phyloP scores from a whole-genome alignment of 2,329 filamentous ascomycete species.

The Fusarium euwallaceae region DNA sequence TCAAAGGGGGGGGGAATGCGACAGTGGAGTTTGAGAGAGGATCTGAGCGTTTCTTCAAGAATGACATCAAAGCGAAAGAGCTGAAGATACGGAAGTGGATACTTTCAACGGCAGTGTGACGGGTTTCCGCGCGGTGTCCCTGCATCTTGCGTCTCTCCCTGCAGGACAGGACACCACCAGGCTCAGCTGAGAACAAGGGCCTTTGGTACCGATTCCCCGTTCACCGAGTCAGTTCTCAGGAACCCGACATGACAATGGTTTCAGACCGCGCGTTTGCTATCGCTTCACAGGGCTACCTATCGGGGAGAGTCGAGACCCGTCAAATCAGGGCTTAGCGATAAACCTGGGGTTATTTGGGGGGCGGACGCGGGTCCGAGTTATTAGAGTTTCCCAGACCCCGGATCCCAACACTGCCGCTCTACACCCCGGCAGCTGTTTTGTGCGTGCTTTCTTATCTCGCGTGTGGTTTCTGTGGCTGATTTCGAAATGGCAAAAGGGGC shows the following conservation, averaged over 20 bases:
- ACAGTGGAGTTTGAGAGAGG: background rate
- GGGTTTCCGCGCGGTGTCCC: background rate
- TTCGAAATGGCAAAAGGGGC: background rate
- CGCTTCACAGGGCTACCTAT: background rate
- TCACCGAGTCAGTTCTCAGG: background rate
- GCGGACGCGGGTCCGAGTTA: background rate
- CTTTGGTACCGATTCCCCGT: background rate
- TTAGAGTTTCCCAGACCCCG: background rate
- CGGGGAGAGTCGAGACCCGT: background rate
- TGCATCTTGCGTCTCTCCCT: background rate
- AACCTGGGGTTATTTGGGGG: background rate
- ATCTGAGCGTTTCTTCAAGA: background rate
- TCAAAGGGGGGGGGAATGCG: background rate
- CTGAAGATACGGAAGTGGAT: background rate
- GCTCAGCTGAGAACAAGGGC: background rate
- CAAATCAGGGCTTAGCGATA: conserved; percentile 2
- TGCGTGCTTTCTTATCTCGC: background rate
- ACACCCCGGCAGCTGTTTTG: background rate
- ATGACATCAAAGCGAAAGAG: background rate
- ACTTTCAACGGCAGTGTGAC: background rate
- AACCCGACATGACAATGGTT: background rate
- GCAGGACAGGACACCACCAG: background rate
- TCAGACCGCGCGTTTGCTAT: background rate
- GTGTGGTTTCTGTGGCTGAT: background rate
- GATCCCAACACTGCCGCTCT: background rate